Evolutionary conservation across 371 early-diverging fungal genomes (phyloP).

Genomic region (Rhizomucor miehei): DNA sequence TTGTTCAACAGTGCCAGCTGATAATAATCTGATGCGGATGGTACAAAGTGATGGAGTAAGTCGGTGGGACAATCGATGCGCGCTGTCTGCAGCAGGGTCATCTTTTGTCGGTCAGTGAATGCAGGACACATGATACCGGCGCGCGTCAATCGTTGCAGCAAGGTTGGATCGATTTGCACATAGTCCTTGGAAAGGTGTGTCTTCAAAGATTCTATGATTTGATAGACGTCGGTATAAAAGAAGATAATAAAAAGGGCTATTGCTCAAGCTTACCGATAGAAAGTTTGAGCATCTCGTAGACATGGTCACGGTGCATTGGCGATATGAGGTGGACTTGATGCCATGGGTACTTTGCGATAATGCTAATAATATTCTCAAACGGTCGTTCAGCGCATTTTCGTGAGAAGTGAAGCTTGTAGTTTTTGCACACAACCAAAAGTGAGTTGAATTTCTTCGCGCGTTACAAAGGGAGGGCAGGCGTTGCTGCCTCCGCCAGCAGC

Average conservation of each 20-base stretch:
- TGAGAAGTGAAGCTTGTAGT: slow-evolving; percentile 77
- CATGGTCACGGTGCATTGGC: slow-evolving; percentile 70
- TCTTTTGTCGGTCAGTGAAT: slow-evolving; percentile 75
- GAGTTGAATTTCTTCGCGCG: slow-evolving; percentile 74
- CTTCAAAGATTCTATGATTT: slow-evolving; percentile 57
- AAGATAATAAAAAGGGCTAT: not conserved
- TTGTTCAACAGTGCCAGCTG: not conserved
- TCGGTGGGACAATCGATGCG: slow-evolving; percentile 29
- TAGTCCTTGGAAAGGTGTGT: slow-evolving; percentile 60
- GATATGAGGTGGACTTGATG: slow-evolving; percentile 60
- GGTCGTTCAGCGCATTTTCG: slow-evolving; percentile 78
- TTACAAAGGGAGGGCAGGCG: slow-evolving; percentile 59
- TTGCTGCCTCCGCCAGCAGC: slow-evolving; percentile 33
- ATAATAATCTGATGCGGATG: slow-evolving; percentile 3
- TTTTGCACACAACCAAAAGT: slow-evolving; percentile 65
- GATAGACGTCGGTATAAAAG: not conserved
- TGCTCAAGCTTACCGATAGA: slow-evolving; percentile 26
- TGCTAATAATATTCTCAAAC: slow-evolving; percentile 76
- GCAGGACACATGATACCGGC: slow-evolving; percentile 69
- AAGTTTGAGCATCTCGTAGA: slow-evolving; percentile 74
- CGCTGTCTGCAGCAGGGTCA: slow-evolving; percentile 54
- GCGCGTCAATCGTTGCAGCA: slow-evolving; percentile 59
- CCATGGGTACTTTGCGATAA: slow-evolving; percentile 75
- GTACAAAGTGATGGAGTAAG: slow-evolving; percentile 15
- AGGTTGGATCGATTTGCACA: slow-evolving; percentile 58